phyloP scores from a whole-genome alignment of 805 yeast genomes.

The Candida peoriensis region DNA sequence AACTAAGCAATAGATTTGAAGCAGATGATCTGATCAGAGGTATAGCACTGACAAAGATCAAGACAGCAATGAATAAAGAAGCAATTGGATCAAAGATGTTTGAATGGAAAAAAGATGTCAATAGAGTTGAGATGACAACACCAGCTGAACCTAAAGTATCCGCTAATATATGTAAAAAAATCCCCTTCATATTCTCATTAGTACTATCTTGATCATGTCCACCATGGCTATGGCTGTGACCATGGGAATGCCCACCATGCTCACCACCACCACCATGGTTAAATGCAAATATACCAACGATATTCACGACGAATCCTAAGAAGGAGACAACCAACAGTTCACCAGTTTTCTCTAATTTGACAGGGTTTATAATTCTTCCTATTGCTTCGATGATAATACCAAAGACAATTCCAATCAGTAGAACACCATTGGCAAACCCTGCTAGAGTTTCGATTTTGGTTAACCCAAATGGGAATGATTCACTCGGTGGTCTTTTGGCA shows the following conservation, averaged over 20 bases:
- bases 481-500: conserved; percentile 53
- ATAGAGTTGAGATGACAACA: conserved; percentile 83
- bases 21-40: conserved; percentile 85
- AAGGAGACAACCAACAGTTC: conserved; percentile 82
- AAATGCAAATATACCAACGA: conserved; percentile 92
- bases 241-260: conserved; percentile 40
- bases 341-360: conserved; percentile 68
- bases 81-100: conserved; percentile 90
- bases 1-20: conserved; percentile 58
- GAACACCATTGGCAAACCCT: conserved; percentile 91
- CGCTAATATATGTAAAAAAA: conserved; percentile 88
- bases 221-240: conserved; percentile 26
- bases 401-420: conserved; percentile 81
- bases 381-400: conserved; percentile 85
- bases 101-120: conserved; percentile 61
- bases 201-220: conserved; percentile 26
- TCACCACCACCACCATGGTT: conserved; percentile 65
- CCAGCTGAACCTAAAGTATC: conserved; percentile 97
- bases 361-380: conserved; percentile 76
- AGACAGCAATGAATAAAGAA: conserved; percentile 75
- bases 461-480: conserved; percentile 83
- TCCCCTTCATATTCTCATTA: conserved; percentile 87
- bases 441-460: conserved; percentile 84
- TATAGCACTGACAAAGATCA: conserved; percentile 75
- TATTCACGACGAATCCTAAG: conserved; percentile 79